These are phyloP conservation scores for Colletotrichum salicis DNA, from an alignment of 2,329 filamentous ascomycete species.

Conservation along the genomic window DNA sequence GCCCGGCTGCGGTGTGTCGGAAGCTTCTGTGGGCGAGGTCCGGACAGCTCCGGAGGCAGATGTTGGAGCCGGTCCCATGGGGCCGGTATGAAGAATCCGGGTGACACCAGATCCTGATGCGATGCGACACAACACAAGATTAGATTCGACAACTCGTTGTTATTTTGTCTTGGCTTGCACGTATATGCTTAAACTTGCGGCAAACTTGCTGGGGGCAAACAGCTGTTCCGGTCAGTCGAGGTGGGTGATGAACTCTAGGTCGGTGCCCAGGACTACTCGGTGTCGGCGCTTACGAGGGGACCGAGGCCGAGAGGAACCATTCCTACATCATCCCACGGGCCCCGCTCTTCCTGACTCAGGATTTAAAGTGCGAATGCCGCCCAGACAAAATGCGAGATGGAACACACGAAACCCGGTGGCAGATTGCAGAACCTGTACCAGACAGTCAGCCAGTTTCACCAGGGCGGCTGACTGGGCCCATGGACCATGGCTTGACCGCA, in stretches of 20 bases:
- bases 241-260: slow-evolving; percentile 11
- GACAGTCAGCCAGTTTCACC: no score
- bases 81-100: not conserved
- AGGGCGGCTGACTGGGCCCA: no score
- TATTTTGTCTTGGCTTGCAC: not conserved
- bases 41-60: not conserved
- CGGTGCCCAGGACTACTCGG: slow-evolving; percentile 12
- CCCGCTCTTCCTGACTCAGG: not conserved
- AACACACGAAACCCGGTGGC: no score
- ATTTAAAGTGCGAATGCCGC: not conserved
- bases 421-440: not conserved
- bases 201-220: not conserved
- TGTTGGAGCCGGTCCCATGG: slow-evolving; percentile 5
- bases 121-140: not conserved
- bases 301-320: slow-evolving; percentile 6
- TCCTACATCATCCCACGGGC: not conserved
- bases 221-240: not conserved
- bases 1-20: slow-evolving; percentile 3
- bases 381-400: no score
- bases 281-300: not conserved
- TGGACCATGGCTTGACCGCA: not conserved
- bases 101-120: not conserved
- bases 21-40: not conserved
- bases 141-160: not conserved
- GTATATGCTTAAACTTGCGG: not conserved